Base-by-base conservation (phyloP, 2,329 filamentous ascomycete species). In the Diaporthe ampelina region DNA sequence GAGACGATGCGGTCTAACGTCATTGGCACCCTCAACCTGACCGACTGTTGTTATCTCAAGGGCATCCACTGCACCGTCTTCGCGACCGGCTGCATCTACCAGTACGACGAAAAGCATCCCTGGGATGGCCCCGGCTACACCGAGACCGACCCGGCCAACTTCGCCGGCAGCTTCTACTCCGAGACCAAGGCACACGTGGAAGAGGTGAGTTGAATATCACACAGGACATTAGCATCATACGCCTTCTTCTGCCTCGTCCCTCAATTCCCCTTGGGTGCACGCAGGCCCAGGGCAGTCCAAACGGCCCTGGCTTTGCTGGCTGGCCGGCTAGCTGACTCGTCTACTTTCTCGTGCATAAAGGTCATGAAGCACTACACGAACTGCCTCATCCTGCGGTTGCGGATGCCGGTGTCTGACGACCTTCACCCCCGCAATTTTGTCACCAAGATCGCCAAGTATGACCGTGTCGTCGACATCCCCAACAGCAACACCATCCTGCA, bases 351-450 rank as follows among this genome's bases (percentile, higher is more conserved):
- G 11, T 26, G 32, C 21, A 11, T n/a, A 10, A 45, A 91, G 90
- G 82, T 92, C 78, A 88, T 92, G 83, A 90, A 90, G 80, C 82
- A 87, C 79, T 93, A 92, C 83, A 84, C 83, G 65, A 91, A 92
- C 81, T 85, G 85, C 79, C 86, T 93, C 72, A 89, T 92, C 79
- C 88, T 93, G 74, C 89, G 91, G 67, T 86, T 93, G 72, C 91
- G 91, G 77, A 93, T 93, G 91, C 91, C 92, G 54, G 91, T 93
- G 75, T 91, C 89, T 78, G 91, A 92, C 79, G 91, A 93, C 83
- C 85, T 93, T 48, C 88, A 93, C 81, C 82, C 88, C 24, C 89
- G 91, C 80, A 92, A 89, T 83, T 93, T 93, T 78, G 90, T 93
- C 78, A 92, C 91, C 82, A 93, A 93, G 84, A 92, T 93, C 78